Evolutionary conservation across 805 yeast genomes (phyloP), one percentile per base, ranked within the genome.

Genomic region (Ogataea saltuana): DNA sequence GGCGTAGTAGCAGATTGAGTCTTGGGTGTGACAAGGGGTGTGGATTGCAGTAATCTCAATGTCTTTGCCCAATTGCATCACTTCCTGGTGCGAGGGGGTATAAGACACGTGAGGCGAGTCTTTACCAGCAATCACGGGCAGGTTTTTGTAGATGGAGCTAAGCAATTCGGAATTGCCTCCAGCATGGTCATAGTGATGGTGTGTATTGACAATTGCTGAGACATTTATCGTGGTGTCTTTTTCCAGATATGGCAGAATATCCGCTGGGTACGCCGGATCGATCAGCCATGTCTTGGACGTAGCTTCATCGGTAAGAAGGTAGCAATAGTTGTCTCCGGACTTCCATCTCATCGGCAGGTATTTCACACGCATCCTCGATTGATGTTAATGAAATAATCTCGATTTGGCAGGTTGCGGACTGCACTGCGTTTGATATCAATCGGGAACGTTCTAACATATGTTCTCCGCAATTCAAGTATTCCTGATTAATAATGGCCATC

Each of bases 1-100:
- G 0, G 78, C 88, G 55, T 65, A 85, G 65, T 88, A 93, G 60
- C 98, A 91, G 47, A 93, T 86, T 3, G 96, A 88, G 65, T 93
- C 99, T 65, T 85, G 93, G 0, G 99, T 93, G 64, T 93, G 99
- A 61, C 99, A 93, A 4, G 99, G 99, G 0, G 99, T 93, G 65
- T 91, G 91, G 29, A 91, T 70, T 1, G 97, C 95, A 2, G 83
- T 80, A 39, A 90, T 76, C 13, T 78, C 72, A 39, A 91, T 59
- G 48, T 74, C 63, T 30, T 72, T 68, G 4, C 97, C 96, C 45
- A 89, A 67, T 46, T 74, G 71, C 46, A 85, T 70, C 15, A 70
- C 67, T 48, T 81, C 86, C 11, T 73, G 67, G 60, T 88, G 81
- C 0, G 71, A 64, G 2, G 96, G 96, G 3, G 89, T 80, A 44